Base-by-base conservation (phyloP, 805 yeast genomes). In the Candida incommunis region DNA sequence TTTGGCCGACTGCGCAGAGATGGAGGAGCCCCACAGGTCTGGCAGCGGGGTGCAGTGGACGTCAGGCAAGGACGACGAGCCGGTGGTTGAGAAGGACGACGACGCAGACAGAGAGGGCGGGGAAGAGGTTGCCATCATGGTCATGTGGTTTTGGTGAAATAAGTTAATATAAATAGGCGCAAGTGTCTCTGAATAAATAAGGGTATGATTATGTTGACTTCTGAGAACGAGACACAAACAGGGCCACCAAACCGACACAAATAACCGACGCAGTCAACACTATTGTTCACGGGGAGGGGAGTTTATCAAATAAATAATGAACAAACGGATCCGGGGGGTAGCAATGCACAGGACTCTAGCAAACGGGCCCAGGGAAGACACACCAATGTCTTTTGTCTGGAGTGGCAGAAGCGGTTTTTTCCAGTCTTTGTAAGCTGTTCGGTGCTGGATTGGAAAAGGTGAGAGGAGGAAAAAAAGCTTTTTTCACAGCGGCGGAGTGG, bases 31-130 rank as follows among this genome's bases (percentile, higher is more conserved):
- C 49, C 49, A 47, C 3, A 47, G 22, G 31, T 42, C 42, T 34
- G 42, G 43, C 41, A 49, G 41, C 20, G 51, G 46, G 26, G 48
- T 42, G 42, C 42, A 35, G 41, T 46, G 46, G 16, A 31, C 26
- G 27, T 41, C 49, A 16, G 53, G 40, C 37, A 31, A n/a, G 27
- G 27, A 9, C 9, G 37, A 31, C 11, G 27, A 25, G 13, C 18
- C 37, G 20, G 37, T n/a, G 7, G 37, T 31, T 7, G 23, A 45
- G 49, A 37, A 45, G 41, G 29, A 50, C 40, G 31, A 49, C 46
- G 29, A 47, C 41, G 18, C 43, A 37, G 44, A 46, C 45, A 7
- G 49, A 23, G 25, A 42, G 21, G 43, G 45, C 25, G 45, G 49
- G n/a, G 46, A 37, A n/a, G 43, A 40, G 22, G 43, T 44, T 7